Conservation (phyloP, 805 yeast species). For the Scheffersomyces spartinae region DNA sequence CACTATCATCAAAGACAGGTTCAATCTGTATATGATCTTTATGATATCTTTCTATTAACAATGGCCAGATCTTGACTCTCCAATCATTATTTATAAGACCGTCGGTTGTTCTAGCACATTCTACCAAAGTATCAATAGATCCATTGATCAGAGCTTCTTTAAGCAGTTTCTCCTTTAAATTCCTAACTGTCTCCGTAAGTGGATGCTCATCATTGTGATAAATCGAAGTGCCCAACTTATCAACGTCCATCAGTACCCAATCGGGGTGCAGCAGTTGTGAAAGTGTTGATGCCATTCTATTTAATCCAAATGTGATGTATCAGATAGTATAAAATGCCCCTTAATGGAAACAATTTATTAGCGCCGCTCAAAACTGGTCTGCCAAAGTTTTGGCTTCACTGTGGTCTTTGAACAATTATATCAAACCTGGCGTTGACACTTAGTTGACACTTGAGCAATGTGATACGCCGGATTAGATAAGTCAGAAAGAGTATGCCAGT, state of each 20-base stretch:
- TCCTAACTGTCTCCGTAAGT: conserved; percentile 23
- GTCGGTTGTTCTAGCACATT: conserved; percentile 31
- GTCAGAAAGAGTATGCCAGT: too few relatives aligned
- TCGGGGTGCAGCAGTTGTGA: conserved; percentile 23
- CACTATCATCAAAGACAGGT: conserved; percentile 4
- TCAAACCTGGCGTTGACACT: too few relatives aligned
- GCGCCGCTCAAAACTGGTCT: too few relatives aligned
- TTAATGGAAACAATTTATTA: too few relatives aligned
- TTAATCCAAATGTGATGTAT: too few relatives aligned
- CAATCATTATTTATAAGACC: conserved; percentile 34
- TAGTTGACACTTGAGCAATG: too few relatives aligned
- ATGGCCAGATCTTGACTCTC: conserved; percentile 41
- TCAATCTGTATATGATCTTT: conserved; percentile 3
- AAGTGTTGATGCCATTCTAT: too few relatives aligned
- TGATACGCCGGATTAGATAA: too few relatives aligned
- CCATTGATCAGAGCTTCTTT: conserved; percentile 24
- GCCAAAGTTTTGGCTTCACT: too few relatives aligned
- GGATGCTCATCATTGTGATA: conserved; percentile 31
- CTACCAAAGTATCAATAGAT: conserved; percentile 12
- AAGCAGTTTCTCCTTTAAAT: conserved; percentile 25
- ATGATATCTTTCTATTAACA: conserved; percentile 21
- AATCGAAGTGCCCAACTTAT: conserved; percentile 33
- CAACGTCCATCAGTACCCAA: conserved; percentile 42
- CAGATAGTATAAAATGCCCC: too few relatives aligned
- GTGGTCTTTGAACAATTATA: too few relatives aligned